Percentiles rank a stretch among this genome's conserved stretches.
Conservation (phyloP, 164 flowering plant species). For the Vitis rupestris region DNA sequence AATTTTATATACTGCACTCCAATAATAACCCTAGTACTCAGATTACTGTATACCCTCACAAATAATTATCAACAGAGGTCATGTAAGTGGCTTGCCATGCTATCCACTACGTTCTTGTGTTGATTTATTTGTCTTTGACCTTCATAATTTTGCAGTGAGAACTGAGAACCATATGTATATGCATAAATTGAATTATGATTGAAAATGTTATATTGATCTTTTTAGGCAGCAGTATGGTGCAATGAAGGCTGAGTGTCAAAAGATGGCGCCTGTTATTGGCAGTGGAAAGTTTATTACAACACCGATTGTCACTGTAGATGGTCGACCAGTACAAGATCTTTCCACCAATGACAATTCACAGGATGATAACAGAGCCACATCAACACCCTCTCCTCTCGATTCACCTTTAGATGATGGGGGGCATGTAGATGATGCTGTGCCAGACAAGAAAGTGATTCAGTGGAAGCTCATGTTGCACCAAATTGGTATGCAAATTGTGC, state of each 20-base stretch:
- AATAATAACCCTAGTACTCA: too few species aligned
- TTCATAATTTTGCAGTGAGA: neutral
- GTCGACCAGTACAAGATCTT: conserved; percentile 45
- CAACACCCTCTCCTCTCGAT: conserved; percentile 3
- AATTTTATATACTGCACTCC: too few species aligned
- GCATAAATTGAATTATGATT: too few species aligned
- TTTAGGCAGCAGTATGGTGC: conserved; percentile 63
- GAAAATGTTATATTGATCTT: neutral
- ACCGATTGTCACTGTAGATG: conserved; percentile 66
- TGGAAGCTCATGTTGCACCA: conserved; percentile 84
- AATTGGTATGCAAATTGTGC: conserved; percentile 54
- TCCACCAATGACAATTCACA: conserved; percentile 12
- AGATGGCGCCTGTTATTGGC: conserved; percentile 72
- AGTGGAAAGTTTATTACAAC: conserved; percentile 65
- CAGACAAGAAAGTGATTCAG: conserved; percentile 50
- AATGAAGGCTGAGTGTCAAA: conserved; percentile 73
- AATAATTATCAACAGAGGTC: too few species aligned
- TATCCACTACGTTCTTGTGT: neutral
- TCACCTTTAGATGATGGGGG: conserved; percentile 7
- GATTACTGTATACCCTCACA: too few species aligned
- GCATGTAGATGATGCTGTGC: conserved; percentile 15
- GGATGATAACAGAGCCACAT: conserved; percentile 4
- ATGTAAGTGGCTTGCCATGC: too few species aligned
- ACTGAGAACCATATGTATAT: too few species aligned
- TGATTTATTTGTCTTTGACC: neutral